Percentiles rank a stretch among this genome's conserved stretches.
phyloP scores from a whole-genome alignment of 1,139 yeast genomes.

The Pichia terricola region DNA sequence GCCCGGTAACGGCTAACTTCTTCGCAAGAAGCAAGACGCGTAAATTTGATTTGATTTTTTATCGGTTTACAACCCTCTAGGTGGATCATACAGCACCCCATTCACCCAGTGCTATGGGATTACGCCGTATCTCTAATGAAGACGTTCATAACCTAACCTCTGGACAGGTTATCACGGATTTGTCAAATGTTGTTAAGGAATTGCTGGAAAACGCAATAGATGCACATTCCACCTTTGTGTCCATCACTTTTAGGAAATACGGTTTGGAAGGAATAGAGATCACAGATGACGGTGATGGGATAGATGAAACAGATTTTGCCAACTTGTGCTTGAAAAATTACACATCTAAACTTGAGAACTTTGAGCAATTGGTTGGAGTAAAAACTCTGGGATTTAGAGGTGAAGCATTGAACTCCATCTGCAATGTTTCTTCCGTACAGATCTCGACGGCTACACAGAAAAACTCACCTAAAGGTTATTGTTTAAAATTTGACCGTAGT shows the following conservation, averaged over 20 bases:
- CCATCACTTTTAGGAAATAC: constrained; percentile 43
- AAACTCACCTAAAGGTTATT: constrained; percentile 48
- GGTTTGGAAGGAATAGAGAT: constrained; percentile 72
- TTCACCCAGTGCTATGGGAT: neutral
- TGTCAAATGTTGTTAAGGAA: constrained; percentile 73
- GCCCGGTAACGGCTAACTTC: no score
- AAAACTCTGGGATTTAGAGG: constrained; percentile 74
- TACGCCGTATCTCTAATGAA: constrained; percentile 27
- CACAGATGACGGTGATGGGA: constrained; percentile 74
- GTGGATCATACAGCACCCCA: no score
- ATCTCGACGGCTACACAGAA: constrained; percentile 47
- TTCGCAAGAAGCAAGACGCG: no score
- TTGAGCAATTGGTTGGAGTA: constrained; percentile 47
- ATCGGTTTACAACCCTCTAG: no score
- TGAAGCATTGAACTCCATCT: constrained; percentile 71
- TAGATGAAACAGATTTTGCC: constrained; percentile 46
- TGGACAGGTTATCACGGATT: constrained; percentile 83
- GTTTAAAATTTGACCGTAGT: constrained; percentile 39
- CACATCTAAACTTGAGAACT: constrained; percentile 64
- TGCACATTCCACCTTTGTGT: constrained; percentile 57
- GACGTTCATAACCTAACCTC: constrained; percentile 75
- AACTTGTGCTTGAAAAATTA: constrained; percentile 60
- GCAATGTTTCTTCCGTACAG: constrained; percentile 39
- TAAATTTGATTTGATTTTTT: no score
- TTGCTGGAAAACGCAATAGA: constrained; percentile 80